Conservation (phyloP, 2,329 filamentous ascomycete genomes). For the Colletotrichum cereale region DNA sequence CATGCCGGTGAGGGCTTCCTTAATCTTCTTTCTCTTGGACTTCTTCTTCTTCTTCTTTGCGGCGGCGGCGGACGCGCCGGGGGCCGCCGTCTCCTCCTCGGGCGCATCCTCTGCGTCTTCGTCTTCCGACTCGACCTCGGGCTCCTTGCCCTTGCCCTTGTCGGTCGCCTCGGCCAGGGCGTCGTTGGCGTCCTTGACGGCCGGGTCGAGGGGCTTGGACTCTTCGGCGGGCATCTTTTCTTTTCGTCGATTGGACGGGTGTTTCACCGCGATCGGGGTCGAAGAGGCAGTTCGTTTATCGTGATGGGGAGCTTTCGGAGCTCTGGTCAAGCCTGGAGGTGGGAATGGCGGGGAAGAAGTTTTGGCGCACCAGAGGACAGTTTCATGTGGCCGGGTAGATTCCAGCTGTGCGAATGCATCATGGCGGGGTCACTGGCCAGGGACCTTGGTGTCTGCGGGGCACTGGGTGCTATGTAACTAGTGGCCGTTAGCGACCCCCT, state of each 20-base stretch:
- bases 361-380: conserved; percentile 39
- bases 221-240: conserved; percentile 65
- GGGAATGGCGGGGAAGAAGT: conserved; percentile 39
- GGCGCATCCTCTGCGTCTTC: conserved; percentile 60
- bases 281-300: conserved; percentile 22
- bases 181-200: conserved; percentile 60
- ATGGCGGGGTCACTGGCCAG: conserved; percentile 35
- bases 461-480: neutral
- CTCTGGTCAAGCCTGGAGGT: conserved; percentile 37
- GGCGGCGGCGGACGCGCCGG: conserved; percentile 49
- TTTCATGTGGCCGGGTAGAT: conserved; percentile 32
- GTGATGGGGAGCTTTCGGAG: conserved; percentile 32
- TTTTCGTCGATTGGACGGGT: conserved; percentile 4
- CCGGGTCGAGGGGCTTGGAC: conserved; percentile 71
- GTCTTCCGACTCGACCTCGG: conserved; percentile 60
- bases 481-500: neutral
- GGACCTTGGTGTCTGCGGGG: conserved; percentile 15
- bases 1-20: conserved; percentile 57
- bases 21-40: conserved; percentile 73
- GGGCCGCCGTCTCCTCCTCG: conserved; percentile 55
- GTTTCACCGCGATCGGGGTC: neutral
- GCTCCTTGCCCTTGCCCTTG: conserved; percentile 59
- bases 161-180: conserved; percentile 51
- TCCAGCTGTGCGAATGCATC: conserved; percentile 27
- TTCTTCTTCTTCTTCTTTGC: conserved; percentile 73